Conservation (phyloP, 2,329 filamentous ascomycete species). For the Aspergillus awamori region DNA sequence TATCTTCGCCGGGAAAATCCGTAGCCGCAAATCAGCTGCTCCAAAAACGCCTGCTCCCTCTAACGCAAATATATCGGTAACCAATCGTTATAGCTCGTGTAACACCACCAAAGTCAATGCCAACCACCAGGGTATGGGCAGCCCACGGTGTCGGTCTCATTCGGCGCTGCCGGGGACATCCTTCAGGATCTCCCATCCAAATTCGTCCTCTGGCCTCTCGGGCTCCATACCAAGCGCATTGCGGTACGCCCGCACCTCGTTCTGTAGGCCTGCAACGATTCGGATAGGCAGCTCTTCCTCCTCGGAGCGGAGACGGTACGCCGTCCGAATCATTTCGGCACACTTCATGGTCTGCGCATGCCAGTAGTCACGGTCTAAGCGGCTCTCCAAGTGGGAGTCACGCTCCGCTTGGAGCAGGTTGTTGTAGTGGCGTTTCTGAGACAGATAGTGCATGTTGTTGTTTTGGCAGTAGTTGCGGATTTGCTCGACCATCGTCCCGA, state of each 20-base stretch:
- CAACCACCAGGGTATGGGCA: constrained; percentile 5
- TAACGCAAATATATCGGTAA: constrained; percentile 14
- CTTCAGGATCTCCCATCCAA: constrained; percentile 53
- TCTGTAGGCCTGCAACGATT: constrained; percentile 51
- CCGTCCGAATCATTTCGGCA: constrained; percentile 53
- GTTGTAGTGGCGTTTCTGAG: constrained; percentile 54
- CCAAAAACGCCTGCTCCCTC: constrained; percentile 26
- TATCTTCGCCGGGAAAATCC: constrained; percentile 28
- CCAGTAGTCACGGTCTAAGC: constrained; percentile 55
- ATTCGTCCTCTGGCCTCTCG: constrained; percentile 53
- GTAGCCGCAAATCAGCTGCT: constrained; percentile 20
- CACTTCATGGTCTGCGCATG: constrained; percentile 51
- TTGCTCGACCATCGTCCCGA: constrained; percentile 54
- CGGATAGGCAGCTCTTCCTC: constrained; percentile 51
- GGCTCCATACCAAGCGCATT: constrained; percentile 52
- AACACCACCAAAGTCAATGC: constrained; percentile 19
- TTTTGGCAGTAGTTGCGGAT: constrained; percentile 55
- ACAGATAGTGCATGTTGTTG: constrained; percentile 52
- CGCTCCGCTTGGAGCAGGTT: constrained; percentile 54
- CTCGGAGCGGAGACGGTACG: constrained; percentile 51
- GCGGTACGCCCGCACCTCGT: constrained; percentile 52
- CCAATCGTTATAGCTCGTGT: constrained; percentile 28
- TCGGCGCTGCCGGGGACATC: constrained; percentile 41
- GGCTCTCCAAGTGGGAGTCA: constrained; percentile 52
- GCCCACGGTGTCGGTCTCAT: constrained; percentile 18